These are phyloP conservation scores for Acmispon strigosus DNA, from an alignment of 306 rosid genomes.

Conservation along the genomic window DNA sequence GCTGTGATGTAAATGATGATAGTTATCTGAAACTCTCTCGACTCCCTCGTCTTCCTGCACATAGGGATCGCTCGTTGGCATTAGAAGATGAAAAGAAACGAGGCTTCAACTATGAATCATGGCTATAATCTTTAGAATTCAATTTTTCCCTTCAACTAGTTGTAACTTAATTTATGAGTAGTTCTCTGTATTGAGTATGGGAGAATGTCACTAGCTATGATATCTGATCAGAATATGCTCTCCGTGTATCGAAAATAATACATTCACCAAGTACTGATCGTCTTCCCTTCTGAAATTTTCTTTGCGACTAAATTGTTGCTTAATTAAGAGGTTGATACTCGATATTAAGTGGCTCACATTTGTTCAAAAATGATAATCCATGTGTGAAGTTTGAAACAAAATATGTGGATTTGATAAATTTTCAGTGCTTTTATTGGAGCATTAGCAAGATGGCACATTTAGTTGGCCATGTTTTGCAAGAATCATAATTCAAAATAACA, in stretches of 20 bases:
- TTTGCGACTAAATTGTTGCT: neutral
- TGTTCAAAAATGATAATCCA: no score
- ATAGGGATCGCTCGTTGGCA: slow-evolving; percentile 16
- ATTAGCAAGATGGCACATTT: no score
- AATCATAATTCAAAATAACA: no score
- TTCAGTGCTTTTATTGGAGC: no score
- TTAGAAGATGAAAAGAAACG: slow-evolving; percentile 4
- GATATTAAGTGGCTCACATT: no score
- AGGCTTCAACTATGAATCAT: slow-evolving; percentile 20
- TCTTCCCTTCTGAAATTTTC: neutral
- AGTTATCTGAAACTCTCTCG: slow-evolving; percentile 34
- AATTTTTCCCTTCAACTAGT: neutral
- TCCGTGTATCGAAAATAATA: neutral
- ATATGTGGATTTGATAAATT: no score
- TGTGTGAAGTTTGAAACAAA: no score
- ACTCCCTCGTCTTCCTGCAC: slow-evolving; percentile 43
- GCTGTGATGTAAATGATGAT: slow-evolving; percentile 40
- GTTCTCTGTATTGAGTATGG: neutral
- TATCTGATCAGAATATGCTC: neutral
- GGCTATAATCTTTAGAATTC: slow-evolving; percentile 2
- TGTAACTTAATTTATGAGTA: neutral
- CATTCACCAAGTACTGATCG: neutral
- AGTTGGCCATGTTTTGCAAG: no score
- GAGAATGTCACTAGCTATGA: neutral
- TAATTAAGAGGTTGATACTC: no score